Percentiles rank a stretch among this genome's conserved stretches.
Evolutionary conservation across 129 eudicot species (phyloP).

Genomic region (Centella asiatica): DNA sequence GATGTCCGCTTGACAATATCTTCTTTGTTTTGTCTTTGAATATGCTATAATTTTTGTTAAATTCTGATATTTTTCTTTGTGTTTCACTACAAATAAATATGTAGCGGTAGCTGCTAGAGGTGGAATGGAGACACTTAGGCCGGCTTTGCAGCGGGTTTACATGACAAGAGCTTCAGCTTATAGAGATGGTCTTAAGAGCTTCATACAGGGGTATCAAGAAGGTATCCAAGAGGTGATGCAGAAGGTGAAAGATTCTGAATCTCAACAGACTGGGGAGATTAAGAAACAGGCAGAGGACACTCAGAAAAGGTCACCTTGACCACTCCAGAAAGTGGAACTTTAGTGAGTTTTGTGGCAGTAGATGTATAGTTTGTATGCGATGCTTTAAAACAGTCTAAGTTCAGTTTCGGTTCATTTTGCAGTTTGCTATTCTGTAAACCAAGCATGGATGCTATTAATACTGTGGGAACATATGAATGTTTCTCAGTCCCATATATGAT

Average conservation of each 20-base stretch:
- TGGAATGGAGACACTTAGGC: slow-evolving; percentile 88
- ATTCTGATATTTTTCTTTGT: slow-evolving; percentile 1
- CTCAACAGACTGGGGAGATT: slow-evolving; percentile 28
- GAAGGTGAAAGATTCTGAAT: slow-evolving; percentile 37
- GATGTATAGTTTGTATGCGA: neutral
- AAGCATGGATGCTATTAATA: neutral
- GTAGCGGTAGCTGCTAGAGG: slow-evolving; percentile 83
- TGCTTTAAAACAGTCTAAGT: neutral
- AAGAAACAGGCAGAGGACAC: slow-evolving; percentile 23
- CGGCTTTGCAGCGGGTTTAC: slow-evolving; percentile 35
- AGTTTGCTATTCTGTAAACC: neutral
- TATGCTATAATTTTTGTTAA: neutral
- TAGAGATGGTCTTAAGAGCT: slow-evolving; percentile 71
- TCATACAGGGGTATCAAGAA: slow-evolving; percentile 76
- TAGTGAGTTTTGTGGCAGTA: slow-evolving; percentile 6
- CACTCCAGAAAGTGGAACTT: neutral
- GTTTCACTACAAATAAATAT: neutral
- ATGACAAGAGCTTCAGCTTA: slow-evolving; percentile 59
- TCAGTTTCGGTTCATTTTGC: neutral
- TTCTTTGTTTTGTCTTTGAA: neutral
- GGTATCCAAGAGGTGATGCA: slow-evolving; percentile 77
- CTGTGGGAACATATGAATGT: neutral
- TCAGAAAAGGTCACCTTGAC: slow-evolving; percentile 27
- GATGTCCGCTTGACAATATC: neutral
- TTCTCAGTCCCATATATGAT: neutral